Base-by-base conservation (phyloP, 352 stramenopile genomes). In the Phytophthora colocasiae region DNA sequence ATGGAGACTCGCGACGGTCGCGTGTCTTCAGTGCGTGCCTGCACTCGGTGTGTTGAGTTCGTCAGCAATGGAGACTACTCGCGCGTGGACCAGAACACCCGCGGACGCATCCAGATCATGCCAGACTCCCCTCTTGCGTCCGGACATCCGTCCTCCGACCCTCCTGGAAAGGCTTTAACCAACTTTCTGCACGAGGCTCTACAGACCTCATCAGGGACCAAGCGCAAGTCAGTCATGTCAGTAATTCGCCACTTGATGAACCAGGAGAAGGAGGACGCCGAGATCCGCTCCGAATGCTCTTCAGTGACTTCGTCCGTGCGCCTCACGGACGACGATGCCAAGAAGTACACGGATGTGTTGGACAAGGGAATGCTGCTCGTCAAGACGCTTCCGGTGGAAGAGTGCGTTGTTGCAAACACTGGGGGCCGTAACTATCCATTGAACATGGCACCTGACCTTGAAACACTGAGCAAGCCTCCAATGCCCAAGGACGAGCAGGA, bases 211-310 rank as follows among this genome's bases (percentile, higher is more conserved):
- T 72, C 70, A 1, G 70, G 66, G 14, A 65, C 27, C 58, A 74
- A 73, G 41, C 58, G 55, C 6, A 69, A 81, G 54, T 83, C 77
- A 10, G 68, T 90, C 9, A 79, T 87, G 75, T 85, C 65, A 1
- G 80, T 91, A 22, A 85, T 91, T 62, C 77, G 86, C 45, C 66
- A 79, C 34, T 55, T 91, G 46, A 53, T 91, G 14, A 77, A 80
- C 17, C 77, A 87, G 27, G 75, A 85, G 17, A 64, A 68, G 32
- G 69, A 60, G 6, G 56, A 71, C 8, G 34, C 44, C 10, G 65
- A 74, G 26, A 26, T 44, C 17, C 49, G 58, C 14, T 67, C 46
- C 8, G 55, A 66, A 34, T 70, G 67, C 58, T 69, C 61, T 6
- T 62, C 54, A 0, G 44, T 62, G 15, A 54, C 69, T 1, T 69